Evolutionary conservation across 2,329 filamentous ascomycete genomes (phyloP).

Genomic region (Xylaria multiplex): DNA sequence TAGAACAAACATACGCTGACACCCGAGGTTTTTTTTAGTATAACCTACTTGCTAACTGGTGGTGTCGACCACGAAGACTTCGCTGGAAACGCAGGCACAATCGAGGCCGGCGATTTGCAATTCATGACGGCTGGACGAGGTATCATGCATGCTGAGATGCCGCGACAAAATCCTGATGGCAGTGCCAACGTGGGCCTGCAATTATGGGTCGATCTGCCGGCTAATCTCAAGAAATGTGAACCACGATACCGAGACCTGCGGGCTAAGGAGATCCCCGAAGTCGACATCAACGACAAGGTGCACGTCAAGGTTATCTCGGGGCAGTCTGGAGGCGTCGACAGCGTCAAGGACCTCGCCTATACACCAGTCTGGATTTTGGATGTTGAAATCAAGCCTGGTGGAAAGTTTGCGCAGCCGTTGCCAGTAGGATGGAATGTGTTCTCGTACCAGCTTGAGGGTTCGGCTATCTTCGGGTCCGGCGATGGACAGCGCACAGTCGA

Average conservation of each 20-base stretch:
- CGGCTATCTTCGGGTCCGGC: conserved; percentile 69
- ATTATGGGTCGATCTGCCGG: conserved; percentile 92
- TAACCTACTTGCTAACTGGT: conserved; percentile 79
- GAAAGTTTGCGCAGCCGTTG: conserved; percentile 76
- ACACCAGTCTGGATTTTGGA: conserved; percentile 98
- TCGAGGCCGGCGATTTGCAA: conserved; percentile 88
- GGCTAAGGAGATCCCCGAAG: conserved; percentile 80
- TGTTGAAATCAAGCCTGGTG: conserved; percentile 81
- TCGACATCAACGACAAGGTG: conserved; percentile 77
- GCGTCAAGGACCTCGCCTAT: conserved; percentile 89
- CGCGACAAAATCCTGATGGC: conserved; percentile 78
- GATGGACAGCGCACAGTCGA: conserved; percentile 63
- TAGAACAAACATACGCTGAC: conserved; percentile 12
- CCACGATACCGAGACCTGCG: conserved; percentile 89
- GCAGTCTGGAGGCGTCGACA: conserved; percentile 83
- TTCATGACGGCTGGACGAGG: conserved; percentile 97
- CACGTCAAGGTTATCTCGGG: conserved; percentile 91
- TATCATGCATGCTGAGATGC: conserved; percentile 97
- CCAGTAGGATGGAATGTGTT: conserved; percentile 91
- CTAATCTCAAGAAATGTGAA: conserved; percentile 84
- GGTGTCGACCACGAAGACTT: conserved; percentile 55
- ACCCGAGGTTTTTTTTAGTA: conserved; percentile 24
- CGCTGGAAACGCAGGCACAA: conserved; percentile 71
- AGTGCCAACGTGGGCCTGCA: conserved; percentile 86
- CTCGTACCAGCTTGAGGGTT: conserved; percentile 83